phyloP scores from a whole-genome alignment of 139 green algal genomes.

The Coelastrella sp. region DNA sequence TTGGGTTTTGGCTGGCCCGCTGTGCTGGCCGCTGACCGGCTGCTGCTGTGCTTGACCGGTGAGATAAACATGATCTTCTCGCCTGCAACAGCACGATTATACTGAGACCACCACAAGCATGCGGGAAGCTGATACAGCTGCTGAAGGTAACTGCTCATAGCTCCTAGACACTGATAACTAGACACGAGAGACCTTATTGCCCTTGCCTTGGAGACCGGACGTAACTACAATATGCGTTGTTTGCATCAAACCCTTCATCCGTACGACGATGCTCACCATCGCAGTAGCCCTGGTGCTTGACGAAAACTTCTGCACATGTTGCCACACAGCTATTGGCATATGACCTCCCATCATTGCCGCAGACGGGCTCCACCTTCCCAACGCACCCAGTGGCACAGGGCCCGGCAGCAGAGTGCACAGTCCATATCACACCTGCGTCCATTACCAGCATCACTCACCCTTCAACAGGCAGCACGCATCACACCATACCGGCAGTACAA shows the following conservation, averaged over 20 bases:
- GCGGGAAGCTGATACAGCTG: neutral
- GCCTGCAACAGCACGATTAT: neutral
- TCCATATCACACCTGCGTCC: constrained; percentile 4
- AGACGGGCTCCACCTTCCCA: neutral
- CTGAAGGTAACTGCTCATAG: neutral
- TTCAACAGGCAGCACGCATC: neutral
- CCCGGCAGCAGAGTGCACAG: neutral
- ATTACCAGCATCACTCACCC: neutral
- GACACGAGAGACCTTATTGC: neutral
- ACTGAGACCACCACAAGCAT: too few species aligned
- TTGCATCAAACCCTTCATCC: neutral
- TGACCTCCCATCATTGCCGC: constrained; percentile 17
- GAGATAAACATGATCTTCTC: constrained; percentile 7
- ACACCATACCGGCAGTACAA: neutral
- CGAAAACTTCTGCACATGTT: constrained; percentile 6
- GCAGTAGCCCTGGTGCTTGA: constrained; percentile 18
- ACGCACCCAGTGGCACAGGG: neutral
- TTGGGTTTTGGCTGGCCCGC: neutral
- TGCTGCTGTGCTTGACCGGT: neutral
- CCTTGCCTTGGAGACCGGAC: neutral
- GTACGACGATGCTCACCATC: neutral
- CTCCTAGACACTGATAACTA: neutral
- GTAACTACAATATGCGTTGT: neutral
- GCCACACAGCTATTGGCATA: constrained; percentile 33
- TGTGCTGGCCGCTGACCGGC: neutral